Evolutionary conservation across 257 asterid genomes (phyloP).

Genomic region (Solanum chilense): DNA sequence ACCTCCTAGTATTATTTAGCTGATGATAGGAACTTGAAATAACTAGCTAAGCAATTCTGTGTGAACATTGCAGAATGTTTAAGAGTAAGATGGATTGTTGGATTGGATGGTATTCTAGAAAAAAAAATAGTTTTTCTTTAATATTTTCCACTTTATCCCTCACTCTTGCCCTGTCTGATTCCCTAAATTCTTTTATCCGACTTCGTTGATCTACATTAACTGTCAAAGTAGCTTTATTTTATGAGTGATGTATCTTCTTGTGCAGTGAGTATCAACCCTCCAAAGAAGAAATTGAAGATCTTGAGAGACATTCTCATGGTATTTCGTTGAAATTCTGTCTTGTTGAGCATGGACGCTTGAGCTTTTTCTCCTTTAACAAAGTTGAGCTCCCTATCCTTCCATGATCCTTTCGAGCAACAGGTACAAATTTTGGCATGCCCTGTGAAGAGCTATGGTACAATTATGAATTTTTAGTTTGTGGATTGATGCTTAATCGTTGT

Average conservation of each 20-base stretch:
- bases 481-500: neutral
- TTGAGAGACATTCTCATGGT: slow-evolving; percentile 28
- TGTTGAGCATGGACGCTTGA: slow-evolving; percentile 63
- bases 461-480: neutral
- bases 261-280: slow-evolving; percentile 59
- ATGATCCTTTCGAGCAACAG: slow-evolving; percentile 13
- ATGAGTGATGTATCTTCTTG: neutral
- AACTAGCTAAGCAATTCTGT: neutral
- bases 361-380: slow-evolving; percentile 52
- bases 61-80: neutral
- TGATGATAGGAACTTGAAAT: neutral
- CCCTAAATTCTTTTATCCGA: neutral
- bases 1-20: neutral
- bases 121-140: neutral
- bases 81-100: neutral
- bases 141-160: neutral
- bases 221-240: neutral
- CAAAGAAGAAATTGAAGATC: slow-evolving; percentile 36
- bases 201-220: neutral
- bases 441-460: neutral
- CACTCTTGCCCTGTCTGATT: neutral
- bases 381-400: slow-evolving; percentile 64
- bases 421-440: neutral
- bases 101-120: neutral
- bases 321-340: slow-evolving; percentile 37